Conservation (phyloP, 768 basidiomycete genomes). For the Calocybe gangraenosa region DNA sequence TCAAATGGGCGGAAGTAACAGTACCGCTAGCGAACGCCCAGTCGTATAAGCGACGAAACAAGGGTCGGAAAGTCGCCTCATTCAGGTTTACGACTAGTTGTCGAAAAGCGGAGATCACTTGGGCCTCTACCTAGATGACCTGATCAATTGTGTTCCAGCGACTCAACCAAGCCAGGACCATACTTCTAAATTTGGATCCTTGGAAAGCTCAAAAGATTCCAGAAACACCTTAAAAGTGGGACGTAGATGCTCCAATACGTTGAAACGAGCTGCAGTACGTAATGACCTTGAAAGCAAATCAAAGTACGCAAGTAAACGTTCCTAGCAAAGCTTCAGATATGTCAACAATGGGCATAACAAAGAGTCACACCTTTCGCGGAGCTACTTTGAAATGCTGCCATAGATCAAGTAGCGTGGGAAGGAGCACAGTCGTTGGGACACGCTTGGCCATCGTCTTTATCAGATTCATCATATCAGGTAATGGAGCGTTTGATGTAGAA, state of each 20-base stretch:
- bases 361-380: constrained; percentile 29
- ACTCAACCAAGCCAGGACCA: background rate
- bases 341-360: constrained; percentile 4
- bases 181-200: constrained; percentile 18
- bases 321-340: constrained; percentile 18
- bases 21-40: constrained; percentile 78
- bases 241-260: constrained; percentile 64
- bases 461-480: constrained; percentile 36
- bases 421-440: constrained; percentile 58
- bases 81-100: constrained; percentile 92
- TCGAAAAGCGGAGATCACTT: constrained; percentile 69
- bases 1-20: constrained; percentile 29
- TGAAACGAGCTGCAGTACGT: constrained; percentile 57
- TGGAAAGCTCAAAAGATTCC: constrained; percentile 63
- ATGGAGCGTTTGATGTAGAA: constrained; percentile 26
- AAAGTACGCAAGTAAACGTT: constrained; percentile 54
- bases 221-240: constrained; percentile 75
- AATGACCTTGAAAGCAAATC: constrained; percentile 62
- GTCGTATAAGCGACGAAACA: constrained; percentile 89
- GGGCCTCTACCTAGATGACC: constrained; percentile 43
- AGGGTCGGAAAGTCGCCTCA: constrained; percentile 84
- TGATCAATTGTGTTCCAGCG: background rate
- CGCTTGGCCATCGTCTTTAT: constrained; percentile 68
- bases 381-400: constrained; percentile 41
- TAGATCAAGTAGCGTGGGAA: constrained; percentile 58